A percentile compares a stretch with the other conserved stretches of the same genome.
Evolutionary conservation across 345 rosid genomes (phyloP).

Genomic region (Citrus cavaleriei): DNA sequence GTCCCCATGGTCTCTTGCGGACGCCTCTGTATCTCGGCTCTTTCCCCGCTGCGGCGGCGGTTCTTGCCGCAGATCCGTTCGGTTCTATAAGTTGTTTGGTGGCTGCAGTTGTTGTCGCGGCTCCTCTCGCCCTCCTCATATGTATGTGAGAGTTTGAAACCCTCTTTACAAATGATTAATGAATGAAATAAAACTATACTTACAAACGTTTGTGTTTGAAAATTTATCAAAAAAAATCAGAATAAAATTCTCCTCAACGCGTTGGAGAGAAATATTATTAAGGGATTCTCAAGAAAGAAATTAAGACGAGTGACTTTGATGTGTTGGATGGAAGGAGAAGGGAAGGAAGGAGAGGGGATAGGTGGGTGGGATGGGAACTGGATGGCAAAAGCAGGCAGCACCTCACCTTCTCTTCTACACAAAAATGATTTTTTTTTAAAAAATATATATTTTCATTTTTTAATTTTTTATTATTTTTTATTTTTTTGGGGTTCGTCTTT

Average conservation of each 20-base stretch:
- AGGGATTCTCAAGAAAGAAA: neutral
- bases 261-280: neutral
- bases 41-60: slow-evolving; percentile 4
- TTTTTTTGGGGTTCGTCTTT: neutral
- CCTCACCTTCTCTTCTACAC: slow-evolving; percentile 38
- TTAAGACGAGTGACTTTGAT: too few species aligned
- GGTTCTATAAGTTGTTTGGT: slow-evolving; percentile 7
- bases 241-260: neutral
- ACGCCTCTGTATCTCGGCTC: slow-evolving; percentile 90
- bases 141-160: neutral
- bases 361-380: slow-evolving; percentile 19
- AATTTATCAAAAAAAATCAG: too few species aligned
- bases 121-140: slow-evolving; percentile 71
- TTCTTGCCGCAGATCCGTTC: slow-evolving; percentile 32
- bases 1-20: slow-evolving; percentile 84
- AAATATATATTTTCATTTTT: too few species aligned
- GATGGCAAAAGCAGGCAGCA: slow-evolving; percentile 24
- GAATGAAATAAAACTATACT: neutral
- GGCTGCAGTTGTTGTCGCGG: slow-evolving; percentile 16
- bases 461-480: neutral
- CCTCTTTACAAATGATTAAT: neutral
- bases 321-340: slow-evolving; percentile 11
- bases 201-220: too few species aligned
- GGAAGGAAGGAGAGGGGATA: neutral
- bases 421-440: neutral